Conservation (phyloP, 2,329 filamentous ascomycete species). For the Beauveria sp. region DNA sequence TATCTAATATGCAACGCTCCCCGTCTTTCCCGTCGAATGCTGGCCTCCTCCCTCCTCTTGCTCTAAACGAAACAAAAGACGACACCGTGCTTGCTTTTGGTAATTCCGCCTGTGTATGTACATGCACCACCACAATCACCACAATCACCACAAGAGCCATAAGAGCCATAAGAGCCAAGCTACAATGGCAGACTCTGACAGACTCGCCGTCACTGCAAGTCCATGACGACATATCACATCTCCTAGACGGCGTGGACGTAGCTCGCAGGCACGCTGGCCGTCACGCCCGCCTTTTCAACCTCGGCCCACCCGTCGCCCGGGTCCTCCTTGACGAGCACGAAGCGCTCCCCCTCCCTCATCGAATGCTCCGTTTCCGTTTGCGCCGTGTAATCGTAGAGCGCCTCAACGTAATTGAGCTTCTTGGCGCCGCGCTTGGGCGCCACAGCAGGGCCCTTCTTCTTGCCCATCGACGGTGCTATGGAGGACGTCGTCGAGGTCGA, state of each 20-base stretch:
- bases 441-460: conserved; percentile 87
- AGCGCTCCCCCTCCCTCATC: conserved; percentile 85
- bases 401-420: conserved; percentile 89
- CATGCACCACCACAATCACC: not conserved
- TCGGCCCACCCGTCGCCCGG: conserved; percentile 93
- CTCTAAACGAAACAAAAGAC: not conserved
- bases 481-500: conserved; percentile 56
- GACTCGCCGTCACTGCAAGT: not conserved
- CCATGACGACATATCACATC: not conserved
- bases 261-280: conserved; percentile 85
- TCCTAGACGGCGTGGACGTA: conserved; percentile 71
- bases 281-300: conserved; percentile 82
- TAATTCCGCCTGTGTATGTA: not conserved
- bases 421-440: conserved; percentile 86
- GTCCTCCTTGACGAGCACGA: conserved; percentile 83
- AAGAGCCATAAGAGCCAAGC: not conserved
- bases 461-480: conserved; percentile 33
- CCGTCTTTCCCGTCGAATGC: not conserved
- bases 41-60: not conserved
- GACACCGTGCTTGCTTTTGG: not conserved
- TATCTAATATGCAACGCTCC: conserved; percentile 3
- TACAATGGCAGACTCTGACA: conserved; percentile 1
- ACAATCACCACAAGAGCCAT: not conserved
- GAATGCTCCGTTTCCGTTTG: conserved; percentile 80
- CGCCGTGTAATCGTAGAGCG: conserved; percentile 84